phyloP scores from a whole-genome alignment of 164 flowering plant genomes.

The Brasenia schreberi region DNA sequence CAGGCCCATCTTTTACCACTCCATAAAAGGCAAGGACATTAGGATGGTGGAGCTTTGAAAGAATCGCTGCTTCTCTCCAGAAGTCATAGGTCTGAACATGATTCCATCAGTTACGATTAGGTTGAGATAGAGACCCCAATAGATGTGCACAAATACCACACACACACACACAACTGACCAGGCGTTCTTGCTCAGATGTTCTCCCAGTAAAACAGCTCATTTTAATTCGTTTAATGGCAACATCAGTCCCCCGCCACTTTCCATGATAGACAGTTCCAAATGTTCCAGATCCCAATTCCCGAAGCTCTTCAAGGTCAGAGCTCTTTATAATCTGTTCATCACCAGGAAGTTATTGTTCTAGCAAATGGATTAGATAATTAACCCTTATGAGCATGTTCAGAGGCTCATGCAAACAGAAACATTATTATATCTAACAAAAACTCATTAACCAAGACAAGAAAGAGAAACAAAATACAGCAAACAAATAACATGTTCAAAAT shows the following conservation, averaged over 20 bases:
- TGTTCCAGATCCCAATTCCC: conserved; percentile 87
- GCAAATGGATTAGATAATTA: neutral
- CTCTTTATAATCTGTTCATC: conserved; percentile 54
- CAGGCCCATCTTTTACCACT: conserved; percentile 95
- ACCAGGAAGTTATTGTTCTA: neutral
- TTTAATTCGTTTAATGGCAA: conserved; percentile 88
- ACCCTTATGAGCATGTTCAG: neutral
- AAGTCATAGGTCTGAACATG: conserved; percentile 58
- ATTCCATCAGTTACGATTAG: neutral
- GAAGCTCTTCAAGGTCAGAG: conserved; percentile 88
- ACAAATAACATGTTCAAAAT: too few relatives aligned
- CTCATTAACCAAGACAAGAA: neutral
- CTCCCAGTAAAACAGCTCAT: conserved; percentile 88
- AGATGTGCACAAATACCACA: neutral
- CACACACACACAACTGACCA: conserved; percentile 31
- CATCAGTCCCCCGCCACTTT: conserved; percentile 93
- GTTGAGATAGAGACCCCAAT: neutral
- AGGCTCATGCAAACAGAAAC: too few relatives aligned
- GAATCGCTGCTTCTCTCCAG: conserved; percentile 95
- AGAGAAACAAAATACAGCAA: too few relatives aligned
- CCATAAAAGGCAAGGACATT: conserved; percentile 97
- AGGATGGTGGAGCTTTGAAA: conserved; percentile 96
- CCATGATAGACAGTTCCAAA: conserved; percentile 98
- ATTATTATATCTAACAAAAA: neutral
- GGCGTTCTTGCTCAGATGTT: conserved; percentile 92